phyloP scores from a whole-genome alignment of 441 rosid genomes.

The Manihot esculenta region DNA sequence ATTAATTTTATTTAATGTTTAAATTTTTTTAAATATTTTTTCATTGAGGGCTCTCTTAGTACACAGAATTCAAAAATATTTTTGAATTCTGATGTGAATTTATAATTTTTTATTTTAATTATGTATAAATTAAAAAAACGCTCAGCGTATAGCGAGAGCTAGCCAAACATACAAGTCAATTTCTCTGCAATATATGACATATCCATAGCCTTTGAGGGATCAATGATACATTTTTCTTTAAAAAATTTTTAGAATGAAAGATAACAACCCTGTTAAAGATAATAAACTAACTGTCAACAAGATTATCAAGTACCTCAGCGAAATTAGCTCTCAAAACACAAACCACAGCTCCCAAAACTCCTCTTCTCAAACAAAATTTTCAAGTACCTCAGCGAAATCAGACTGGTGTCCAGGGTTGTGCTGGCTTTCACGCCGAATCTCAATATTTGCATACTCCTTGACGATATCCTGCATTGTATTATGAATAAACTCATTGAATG shows the following conservation, averaged over 20 bases:
- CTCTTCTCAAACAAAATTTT: background rate
- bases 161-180: background rate
- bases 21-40: too few relatives aligned
- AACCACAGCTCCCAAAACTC: background rate
- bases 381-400: slow-evolving; percentile 78
- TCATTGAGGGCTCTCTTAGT: too few relatives aligned
- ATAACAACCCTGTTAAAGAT: background rate
- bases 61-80: too few relatives aligned
- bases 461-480: slow-evolving; percentile 97
- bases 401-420: slow-evolving; percentile 91
- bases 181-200: background rate
- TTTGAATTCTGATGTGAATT: too few relatives aligned
- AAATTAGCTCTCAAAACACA: too few relatives aligned
- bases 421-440: slow-evolving; percentile 96
- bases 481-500: slow-evolving; percentile 95
- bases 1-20: too few relatives aligned
- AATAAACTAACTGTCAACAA: background rate
- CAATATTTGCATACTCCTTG: slow-evolving; percentile 79
- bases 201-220: too few relatives aligned
- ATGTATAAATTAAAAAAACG: too few relatives aligned
- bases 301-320: background rate
- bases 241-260: background rate
- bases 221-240: too few relatives aligned
- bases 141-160: background rate
- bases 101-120: too few relatives aligned